These are phyloP conservation scores for Dentipellis fragilis DNA, from an alignment of 768 basidiomycete species.

Conservation along the genomic window DNA sequence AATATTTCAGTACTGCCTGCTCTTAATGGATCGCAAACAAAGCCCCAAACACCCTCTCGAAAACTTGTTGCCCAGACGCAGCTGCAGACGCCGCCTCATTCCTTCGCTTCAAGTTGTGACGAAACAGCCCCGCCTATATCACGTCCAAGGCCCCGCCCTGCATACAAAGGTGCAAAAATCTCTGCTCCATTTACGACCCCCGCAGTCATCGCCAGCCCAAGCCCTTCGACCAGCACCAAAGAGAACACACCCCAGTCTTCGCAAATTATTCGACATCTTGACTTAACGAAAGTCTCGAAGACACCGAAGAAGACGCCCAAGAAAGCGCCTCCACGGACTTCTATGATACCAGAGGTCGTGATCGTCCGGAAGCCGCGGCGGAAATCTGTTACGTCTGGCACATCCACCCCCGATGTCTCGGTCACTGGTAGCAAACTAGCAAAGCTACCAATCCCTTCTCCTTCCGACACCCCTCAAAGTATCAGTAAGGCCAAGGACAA, in stretches of 20 bases:
- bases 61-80: not conserved
- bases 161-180: not conserved
- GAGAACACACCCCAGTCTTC: too few relatives aligned
- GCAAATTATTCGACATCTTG: not conserved
- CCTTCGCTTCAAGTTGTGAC: slow-evolving; percentile 2
- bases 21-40: not conserved
- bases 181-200: not conserved
- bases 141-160: not conserved
- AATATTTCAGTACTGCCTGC: not conserved
- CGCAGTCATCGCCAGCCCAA: not conserved
- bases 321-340: not conserved
- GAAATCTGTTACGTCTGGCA: not conserved
- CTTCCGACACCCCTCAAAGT: not conserved
- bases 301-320: not conserved
- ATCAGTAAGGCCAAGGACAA: not conserved
- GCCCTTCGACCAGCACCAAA: not conserved
- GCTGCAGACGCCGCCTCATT: slow-evolving; percentile 8
- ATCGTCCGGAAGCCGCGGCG: not conserved
- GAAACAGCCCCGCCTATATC: not conserved
- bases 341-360: slow-evolving; percentile 2
- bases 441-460: too few relatives aligned
- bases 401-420: not conserved
- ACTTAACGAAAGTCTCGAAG: not conserved
- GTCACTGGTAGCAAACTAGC: too few relatives aligned
- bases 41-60: not conserved